Percentiles rank a stretch among this genome's conserved stretches.
phyloP scores from a whole-genome alignment of 129 eudicot genomes.

The Glebionis coronaria region DNA sequence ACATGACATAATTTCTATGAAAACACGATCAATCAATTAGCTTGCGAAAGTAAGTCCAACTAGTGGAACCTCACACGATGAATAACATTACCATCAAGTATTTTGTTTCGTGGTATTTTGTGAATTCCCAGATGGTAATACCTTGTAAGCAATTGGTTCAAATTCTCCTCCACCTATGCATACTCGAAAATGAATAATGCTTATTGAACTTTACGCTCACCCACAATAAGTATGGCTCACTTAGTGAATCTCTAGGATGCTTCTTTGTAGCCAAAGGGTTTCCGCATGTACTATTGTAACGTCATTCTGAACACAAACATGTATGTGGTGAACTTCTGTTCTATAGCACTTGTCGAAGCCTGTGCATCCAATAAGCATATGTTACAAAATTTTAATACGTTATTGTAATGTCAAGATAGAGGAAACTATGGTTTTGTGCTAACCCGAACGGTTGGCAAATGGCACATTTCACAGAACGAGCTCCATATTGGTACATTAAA shows the following conservation, averaged over 20 bases:
- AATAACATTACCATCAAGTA: not conserved
- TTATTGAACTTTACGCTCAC: not conserved
- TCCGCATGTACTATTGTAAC: not conserved
- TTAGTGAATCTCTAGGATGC: not conserved
- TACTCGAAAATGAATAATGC: not conserved
- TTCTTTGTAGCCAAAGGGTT: not conserved
- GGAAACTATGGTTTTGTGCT: slow-evolving; percentile 23
- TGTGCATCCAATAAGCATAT: slow-evolving; percentile 30
- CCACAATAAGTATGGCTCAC: not conserved
- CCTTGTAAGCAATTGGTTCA: slow-evolving; percentile 4
- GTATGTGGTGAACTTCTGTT: slow-evolving; percentile 62
- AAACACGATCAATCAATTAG: slow-evolving; percentile 7
- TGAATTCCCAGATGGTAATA: not conserved
- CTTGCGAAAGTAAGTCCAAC: not conserved
- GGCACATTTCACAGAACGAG: slow-evolving; percentile 77
- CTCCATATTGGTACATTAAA: slow-evolving; percentile 82
- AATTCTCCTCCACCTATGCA: not conserved
- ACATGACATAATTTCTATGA: slow-evolving; percentile 10
- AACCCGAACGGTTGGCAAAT: slow-evolving; percentile 75
- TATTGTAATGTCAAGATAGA: not conserved
- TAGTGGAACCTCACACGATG: slow-evolving; percentile 21
- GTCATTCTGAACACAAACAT: slow-evolving; percentile 20
- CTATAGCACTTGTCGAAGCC: slow-evolving; percentile 65
- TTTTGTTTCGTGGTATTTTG: slow-evolving; percentile 3
- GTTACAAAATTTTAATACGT: slow-evolving; percentile 4